A percentile compares a stretch with the other conserved stretches of the same genome.
These are phyloP conservation scores for Ophiobolus disseminans DNA, from an alignment of 2,329 filamentous ascomycete species.

Conservation along the genomic window DNA sequence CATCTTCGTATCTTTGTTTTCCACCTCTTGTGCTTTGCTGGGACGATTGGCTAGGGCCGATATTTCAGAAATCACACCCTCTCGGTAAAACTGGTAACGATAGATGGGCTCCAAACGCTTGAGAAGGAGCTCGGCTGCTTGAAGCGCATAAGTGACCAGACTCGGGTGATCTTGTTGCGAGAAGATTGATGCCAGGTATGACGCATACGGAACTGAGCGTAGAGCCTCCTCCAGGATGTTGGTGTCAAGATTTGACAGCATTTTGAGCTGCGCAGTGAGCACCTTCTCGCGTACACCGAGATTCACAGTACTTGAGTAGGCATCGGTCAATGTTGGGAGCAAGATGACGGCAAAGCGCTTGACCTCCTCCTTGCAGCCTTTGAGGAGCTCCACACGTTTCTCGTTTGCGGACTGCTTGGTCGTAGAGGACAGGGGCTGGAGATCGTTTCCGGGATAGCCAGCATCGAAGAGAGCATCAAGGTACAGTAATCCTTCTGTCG, in stretches of 20 bases:
- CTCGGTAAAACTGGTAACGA: slow-evolving; percentile 94
- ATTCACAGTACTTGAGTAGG: slow-evolving; percentile 97
- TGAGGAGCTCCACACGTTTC: slow-evolving; percentile 80
- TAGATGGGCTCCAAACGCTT: slow-evolving; percentile 87
- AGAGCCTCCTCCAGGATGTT: slow-evolving; percentile 85
- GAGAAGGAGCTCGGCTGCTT: slow-evolving; percentile 87
- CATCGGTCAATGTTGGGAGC: slow-evolving; percentile 92
- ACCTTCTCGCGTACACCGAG: slow-evolving; percentile 94
- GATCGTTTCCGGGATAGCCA: slow-evolving; percentile 57
- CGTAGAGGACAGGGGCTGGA: slow-evolving; percentile 51
- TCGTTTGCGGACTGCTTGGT: slow-evolving; percentile 71
- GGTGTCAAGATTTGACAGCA: slow-evolving; percentile 93
- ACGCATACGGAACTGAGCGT: slow-evolving; percentile 89
- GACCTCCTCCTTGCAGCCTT: slow-evolving; percentile 84
- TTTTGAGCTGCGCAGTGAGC: slow-evolving; percentile 92
- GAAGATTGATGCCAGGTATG: slow-evolving; percentile 91
- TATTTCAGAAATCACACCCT: slow-evolving; percentile 93
- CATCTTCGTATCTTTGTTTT: slow-evolving; percentile 36
- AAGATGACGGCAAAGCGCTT: slow-evolving; percentile 92
- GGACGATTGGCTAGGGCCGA: slow-evolving; percentile 72
- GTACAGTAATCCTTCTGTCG: slow-evolving; percentile 62
- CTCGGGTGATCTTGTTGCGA: slow-evolving; percentile 93
- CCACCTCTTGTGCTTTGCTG: slow-evolving; percentile 38
- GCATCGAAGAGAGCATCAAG: slow-evolving; percentile 59
- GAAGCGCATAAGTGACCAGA: slow-evolving; percentile 83